Evolutionary conservation across 2,329 filamentous ascomycete species (phyloP).

Genomic region (Incumbomyces lentus): DNA sequence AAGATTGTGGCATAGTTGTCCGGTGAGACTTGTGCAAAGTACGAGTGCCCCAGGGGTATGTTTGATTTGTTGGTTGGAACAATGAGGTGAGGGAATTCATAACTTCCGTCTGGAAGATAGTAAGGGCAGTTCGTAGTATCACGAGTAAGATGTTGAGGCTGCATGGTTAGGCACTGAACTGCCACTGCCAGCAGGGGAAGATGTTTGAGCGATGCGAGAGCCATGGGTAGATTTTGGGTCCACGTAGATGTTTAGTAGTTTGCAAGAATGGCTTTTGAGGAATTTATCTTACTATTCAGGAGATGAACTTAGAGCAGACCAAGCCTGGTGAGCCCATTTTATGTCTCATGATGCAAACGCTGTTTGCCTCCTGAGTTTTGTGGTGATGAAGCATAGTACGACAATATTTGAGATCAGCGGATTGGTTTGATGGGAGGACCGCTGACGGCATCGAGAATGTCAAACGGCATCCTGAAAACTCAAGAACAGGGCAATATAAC

Average conservation of each 20-base stretch:
- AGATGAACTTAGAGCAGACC: no score
- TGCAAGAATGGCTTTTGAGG: no score
- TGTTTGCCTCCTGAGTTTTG: no score
- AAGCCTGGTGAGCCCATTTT: no score
- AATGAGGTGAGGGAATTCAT: constrained; percentile 52
- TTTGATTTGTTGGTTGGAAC: constrained; percentile 47
- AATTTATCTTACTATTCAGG: no score
- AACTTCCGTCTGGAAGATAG: constrained; percentile 22
- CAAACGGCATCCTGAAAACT: neutral
- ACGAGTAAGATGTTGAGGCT: neutral
- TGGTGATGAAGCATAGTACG: neutral
- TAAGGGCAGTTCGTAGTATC: constrained; percentile 4
- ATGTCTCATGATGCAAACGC: no score
- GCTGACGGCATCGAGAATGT: constrained; percentile 1
- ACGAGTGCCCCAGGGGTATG: constrained; percentile 41
- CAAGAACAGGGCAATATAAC: neutral
- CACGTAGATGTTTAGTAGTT: no score
- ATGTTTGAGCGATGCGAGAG: no score
- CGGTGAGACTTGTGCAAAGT: constrained; percentile 36
- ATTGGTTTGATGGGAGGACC: neutral
- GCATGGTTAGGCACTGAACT: neutral
- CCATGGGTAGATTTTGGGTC: neutral
- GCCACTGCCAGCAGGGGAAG: neutral
- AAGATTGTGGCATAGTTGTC: constrained; percentile 46
- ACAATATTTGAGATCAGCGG: neutral